Evolutionary conservation across 139 green algal genomes (phyloP), one percentile per base, ranked within the genome.

Genomic region (Nannochloris sp.): DNA sequence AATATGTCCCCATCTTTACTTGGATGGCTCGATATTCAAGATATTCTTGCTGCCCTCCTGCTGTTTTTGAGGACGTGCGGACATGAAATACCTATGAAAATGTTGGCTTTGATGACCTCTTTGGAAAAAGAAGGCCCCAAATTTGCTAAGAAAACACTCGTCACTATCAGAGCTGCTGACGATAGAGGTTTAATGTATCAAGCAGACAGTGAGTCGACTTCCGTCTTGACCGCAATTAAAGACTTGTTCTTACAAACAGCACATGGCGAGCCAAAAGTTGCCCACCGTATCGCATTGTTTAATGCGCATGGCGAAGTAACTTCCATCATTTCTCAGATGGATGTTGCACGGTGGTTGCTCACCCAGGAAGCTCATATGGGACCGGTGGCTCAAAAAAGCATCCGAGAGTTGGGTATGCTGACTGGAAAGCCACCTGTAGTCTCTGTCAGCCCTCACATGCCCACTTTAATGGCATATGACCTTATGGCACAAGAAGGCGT

Each of bases 91-190:
- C 81, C 86, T 24, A 67, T 56, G 35, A 81, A 80, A 48, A 89
- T 93, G 87, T 72, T 92, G 59, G 75, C 73, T 19, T 72, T 93
- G 24, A 93, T 93, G 87, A 81, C 72, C 1, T 57, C 78, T 30
- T 77, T 93, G 51, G 85, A 93, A 66, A 73, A 76, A 42, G 73
- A 87, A 59, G 81, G 75, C 0, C 77, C 75, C 2, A 32, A 24
- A 2, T 93, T 89, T 61, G 67, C 73, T 2, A 51, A 75, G 38
- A 79, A 79, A 29, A 54, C 72, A 54, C 76, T 93, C 39, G 74
- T 91, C 53, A 88, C 77, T 6, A 48, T 92, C 2, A 37, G 70
- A 36, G 75, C 77, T 80, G 61, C 14, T 39, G 77, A 87, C 33
- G 85, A 91, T 71, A 70, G 74, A 27, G 80, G 69, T 0, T 71